Conservation (phyloP, 129 eudicot species). For the Escallonia rubra region DNA sequence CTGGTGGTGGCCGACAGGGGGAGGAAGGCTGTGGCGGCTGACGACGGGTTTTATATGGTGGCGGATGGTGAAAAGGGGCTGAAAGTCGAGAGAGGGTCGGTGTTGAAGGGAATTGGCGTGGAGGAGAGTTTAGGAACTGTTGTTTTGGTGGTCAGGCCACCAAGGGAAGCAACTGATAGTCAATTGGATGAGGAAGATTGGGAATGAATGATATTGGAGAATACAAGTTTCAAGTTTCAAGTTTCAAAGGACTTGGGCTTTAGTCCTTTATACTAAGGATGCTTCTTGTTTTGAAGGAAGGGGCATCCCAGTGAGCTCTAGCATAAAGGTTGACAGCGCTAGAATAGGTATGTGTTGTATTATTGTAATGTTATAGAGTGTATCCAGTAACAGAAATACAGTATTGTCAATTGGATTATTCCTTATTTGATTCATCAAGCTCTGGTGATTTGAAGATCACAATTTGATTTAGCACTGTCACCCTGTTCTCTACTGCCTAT, state of each 20-base stretch:
- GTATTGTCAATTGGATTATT: background rate
- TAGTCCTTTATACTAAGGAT: too few species aligned
- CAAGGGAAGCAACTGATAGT: slow-evolving; percentile 47
- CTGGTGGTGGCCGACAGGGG: slow-evolving; percentile 78
- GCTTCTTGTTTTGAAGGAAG: background rate
- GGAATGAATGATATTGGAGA: slow-evolving; percentile 42
- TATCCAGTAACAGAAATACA: background rate
- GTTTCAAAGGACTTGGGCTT: too few species aligned
- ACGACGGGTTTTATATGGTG: slow-evolving; percentile 65
- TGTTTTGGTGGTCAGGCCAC: slow-evolving; percentile 80
- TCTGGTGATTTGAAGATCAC: too few species aligned
- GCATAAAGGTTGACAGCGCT: background rate
- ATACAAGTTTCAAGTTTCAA: background rate
- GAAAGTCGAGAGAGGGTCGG: slow-evolving; percentile 63
- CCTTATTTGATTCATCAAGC: background rate
- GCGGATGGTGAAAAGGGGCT: slow-evolving; percentile 30
- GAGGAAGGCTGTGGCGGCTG: slow-evolving; percentile 40
- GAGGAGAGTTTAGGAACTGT: slow-evolving; percentile 60
- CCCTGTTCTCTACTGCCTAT: too few species aligned
- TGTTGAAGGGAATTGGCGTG: slow-evolving; percentile 53
- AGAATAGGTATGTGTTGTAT: slow-evolving; percentile 10
- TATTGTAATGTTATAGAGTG: background rate
- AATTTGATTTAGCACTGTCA: too few species aligned
- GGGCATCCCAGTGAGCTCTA: background rate
- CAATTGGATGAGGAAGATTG: slow-evolving; percentile 57